Evolutionary conservation across 2,329 filamentous ascomycete genomes (phyloP).

Genomic region (Talaromyces sp.): DNA sequence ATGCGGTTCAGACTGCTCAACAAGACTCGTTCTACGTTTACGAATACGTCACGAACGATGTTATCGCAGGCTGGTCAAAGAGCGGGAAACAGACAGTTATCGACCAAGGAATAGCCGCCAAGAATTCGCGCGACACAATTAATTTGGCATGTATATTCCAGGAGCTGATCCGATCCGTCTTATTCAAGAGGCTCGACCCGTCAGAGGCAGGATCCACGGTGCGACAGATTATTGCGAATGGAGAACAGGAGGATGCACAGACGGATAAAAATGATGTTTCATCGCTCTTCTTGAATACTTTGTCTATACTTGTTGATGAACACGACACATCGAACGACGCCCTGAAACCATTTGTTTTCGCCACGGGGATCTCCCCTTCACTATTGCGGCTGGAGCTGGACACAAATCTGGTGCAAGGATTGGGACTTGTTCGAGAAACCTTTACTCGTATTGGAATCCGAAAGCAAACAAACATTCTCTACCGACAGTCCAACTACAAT

Average conservation of each 20-base stretch:
- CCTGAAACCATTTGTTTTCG: constrained; percentile 64
- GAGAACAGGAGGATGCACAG: constrained; percentile 41
- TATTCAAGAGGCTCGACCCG: constrained; percentile 64
- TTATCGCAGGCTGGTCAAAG: constrained; percentile 62
- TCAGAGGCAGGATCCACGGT: constrained; percentile 66
- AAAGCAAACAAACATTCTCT: constrained; percentile 86
- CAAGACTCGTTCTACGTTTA: constrained; percentile 57
- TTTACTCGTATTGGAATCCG: constrained; percentile 80
- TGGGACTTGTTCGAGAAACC: constrained; percentile 77
- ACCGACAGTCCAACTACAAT: constrained; percentile 96
- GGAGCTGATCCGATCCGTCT: constrained; percentile 72
- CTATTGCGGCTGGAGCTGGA: constrained; percentile 82
- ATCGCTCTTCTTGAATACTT: constrained; percentile 72
- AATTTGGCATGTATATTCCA: constrained; percentile 71
- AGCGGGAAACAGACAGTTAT: constrained; percentile 64
- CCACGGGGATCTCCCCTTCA: constrained; percentile 65
- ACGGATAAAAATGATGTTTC: constrained; percentile 55
- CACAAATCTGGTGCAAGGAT: constrained; percentile 63
- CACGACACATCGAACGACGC: constrained; percentile 54
- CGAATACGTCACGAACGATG: constrained; percentile 66
- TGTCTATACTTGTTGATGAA: constrained; percentile 69
- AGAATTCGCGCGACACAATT: constrained; percentile 61
- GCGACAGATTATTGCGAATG: constrained; percentile 64
- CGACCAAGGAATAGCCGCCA: constrained; percentile 58
- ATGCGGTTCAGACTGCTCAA: constrained; percentile 13